Evolutionary conservation across 192 early-diverging fungal genomes (phyloP), one percentile per base, ranked within the genome.

Genomic region (Mycoemilia scoparia): DNA sequence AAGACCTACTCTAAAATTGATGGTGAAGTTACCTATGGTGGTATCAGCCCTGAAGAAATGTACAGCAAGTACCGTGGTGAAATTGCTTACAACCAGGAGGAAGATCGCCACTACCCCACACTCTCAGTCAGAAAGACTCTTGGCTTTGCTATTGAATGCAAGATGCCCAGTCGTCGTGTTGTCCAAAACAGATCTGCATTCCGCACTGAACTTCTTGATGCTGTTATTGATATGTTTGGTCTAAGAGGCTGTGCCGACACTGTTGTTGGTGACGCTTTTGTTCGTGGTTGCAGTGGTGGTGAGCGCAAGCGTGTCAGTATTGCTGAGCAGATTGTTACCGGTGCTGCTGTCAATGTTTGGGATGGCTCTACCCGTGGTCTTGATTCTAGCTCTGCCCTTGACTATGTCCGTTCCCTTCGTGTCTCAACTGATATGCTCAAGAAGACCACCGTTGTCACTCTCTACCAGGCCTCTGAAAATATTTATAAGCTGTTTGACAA

Each of bases 71-170:
- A 78, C 36, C 72, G 74, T 39, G 76, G 74, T 14, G 72, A 64
- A 12, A 47, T 64, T 7, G 60, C 54, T 10, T 64, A 64, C 24
- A 56, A 56, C 44, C 53, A 56, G 15, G 60, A 64, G 13, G 76
- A 78, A 41, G 80, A 82, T 36, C 60, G 69, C 28, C 79, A 87
- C 36, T 84, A 69, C 41, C 71, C 79, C 5, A 74, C 78, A 11
- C 34, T 87, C 41, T 76, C 79, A 0, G 74, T 81, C n/a, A 69
- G 70, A 29, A 71, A 82, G 57, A 87, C 80, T 5, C 62, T 83
- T 4, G 63, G 76, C 36, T 80, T 77, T 54, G 84, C 79, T 1
- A 61, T 84, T 12, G 60, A 74, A 38, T 77, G 68, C 57, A 74
- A 71, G 42, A 76, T 68, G 6, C 74, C 74, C 14, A 54, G 47